These are phyloP conservation scores for Penicillium psychrofluorescens DNA, from an alignment of 495 filamentous ascomycete genomes.

Conservation along the genomic window DNA sequence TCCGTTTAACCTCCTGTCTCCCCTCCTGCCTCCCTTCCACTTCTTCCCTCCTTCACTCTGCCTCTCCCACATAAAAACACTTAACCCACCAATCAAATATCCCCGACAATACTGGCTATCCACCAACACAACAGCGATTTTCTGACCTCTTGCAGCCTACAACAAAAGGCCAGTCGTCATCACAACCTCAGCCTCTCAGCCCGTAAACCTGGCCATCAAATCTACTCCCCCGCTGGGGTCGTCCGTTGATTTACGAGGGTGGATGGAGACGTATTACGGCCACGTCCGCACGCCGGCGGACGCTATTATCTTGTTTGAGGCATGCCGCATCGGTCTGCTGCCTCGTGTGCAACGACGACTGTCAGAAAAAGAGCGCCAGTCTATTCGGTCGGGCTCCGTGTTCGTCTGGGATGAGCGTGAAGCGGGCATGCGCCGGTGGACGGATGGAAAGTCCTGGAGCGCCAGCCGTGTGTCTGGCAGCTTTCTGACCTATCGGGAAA, in stretches of 20 bases:
- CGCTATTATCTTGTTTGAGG: conserved; percentile 96
- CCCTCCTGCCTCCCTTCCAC: conserved; percentile 4
- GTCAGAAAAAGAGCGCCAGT: conserved; percentile 94
- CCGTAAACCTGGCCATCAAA: conserved; percentile 20
- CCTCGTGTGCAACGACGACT: conserved; percentile 88
- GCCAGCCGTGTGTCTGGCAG: conserved; percentile 95
- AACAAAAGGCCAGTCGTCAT: neutral
- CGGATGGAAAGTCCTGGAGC: conserved; percentile 98
- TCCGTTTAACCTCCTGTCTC: neutral
- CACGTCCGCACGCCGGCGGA: conserved; percentile 87
- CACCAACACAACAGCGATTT: no score
- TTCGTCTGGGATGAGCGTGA: conserved; percentile 99
- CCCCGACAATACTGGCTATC: no score
- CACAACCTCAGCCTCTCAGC: neutral
- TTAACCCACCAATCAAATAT: neutral
- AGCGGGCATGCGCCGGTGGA: conserved; percentile 97
- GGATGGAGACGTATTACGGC: conserved; percentile 95
- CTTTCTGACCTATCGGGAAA: conserved; percentile 95
- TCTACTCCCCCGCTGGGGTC: conserved; percentile 17
- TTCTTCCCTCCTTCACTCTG: conserved; percentile 1
- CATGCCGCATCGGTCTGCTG: conserved; percentile 81
- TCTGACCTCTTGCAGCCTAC: no score
- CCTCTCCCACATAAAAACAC: neutral
- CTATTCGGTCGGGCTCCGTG: conserved; percentile 90
- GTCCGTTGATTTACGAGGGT: conserved; percentile 21